Evolutionary conservation across 176 grass and related monocot genomes (phyloP), one percentile per base, ranked within the genome.

Genomic region (Miscanthus lutarioriparius): DNA sequence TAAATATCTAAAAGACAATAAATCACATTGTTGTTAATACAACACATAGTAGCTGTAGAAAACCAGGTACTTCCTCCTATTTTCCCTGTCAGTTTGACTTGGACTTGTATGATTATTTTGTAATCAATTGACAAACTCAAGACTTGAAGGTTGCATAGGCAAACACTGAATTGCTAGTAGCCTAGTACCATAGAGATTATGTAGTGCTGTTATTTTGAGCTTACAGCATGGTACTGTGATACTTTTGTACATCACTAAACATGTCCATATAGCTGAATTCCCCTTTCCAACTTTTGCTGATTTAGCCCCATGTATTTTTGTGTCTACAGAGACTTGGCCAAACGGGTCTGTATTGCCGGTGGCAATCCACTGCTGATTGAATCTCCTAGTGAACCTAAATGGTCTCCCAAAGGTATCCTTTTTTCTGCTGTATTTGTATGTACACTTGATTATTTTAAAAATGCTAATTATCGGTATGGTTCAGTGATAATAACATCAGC

Each of bases 321-420:
- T 88, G 6, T 74, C 10, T 88, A 19, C 68, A 98, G 95, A 93
- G 92, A 98, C 77, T 77, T 98, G 87, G 72, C 67, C 35, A 87
- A 95, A 74, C 74, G 80, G 62, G 73, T 98, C 49, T 87, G 95
- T 83, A 77, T 98, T 88, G 85, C 92, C 80, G 92, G 95, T 90
- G 91, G 88, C 43, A 84, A 95, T 87, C 89, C 89, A 17, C 63
- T 80, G 75, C 9, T 93, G 30, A 85, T 93, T 44, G 95, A 98
- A 72, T 98, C 95, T 82, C 87, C 91, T 75, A 86, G 87, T 17
- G 95, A 98, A 47, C 95, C 95, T 86, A 98, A 95, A 91, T 98
- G 95, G 95, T 98, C 95, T 19, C 86, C 95, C 16, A 90, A 91
- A 82, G 95, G 95, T 98, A 53, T 48, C 39, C 70, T 75, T 17